Evolutionary conservation across 768 basidiomycete genomes (phyloP), one percentile per base, ranked within the genome.

Genomic region (Suillus plorans): DNA sequence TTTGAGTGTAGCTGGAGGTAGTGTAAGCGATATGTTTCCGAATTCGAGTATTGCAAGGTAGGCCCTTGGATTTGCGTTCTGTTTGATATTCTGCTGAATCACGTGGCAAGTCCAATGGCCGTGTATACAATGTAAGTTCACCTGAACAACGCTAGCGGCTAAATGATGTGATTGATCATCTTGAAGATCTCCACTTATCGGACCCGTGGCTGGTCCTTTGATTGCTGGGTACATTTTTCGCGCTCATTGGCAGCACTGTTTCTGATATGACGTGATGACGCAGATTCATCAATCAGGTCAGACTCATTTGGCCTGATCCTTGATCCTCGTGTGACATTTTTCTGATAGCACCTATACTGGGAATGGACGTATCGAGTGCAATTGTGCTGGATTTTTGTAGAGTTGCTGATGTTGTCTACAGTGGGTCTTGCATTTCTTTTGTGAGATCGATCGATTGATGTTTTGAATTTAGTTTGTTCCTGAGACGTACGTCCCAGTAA

Each of bases 321-420:
- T 59, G 4, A 20, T 45, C 7, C 44, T 13, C 31, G n/a, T 61
- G 60, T 68, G 52, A 68, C 58, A 31, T 41, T 2, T 42, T 0
- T 55, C n/a, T 16, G 37, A 49, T 58, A 90, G 84, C 79, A 88
- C 68, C 66, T 82, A 2, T 69, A 82, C 55, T 91, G 90, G 90
- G 76, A 89, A 65, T 94, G 92, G 92, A 91, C 91, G 0, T 95
- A 88, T 76, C 86, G 87, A 63, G 76, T 90, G 18, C 72, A 89
- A 63, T 66, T 88, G 2, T 90, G 90, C 28, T 95, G 92, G 94
- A 80, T 84, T 0, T 85, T 84, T 57, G 76, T 76, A 3, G 82
- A 91, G 72, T 74, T 81, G 9, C 59, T 83, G 9, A 77, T 84
- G 0, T 75, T 94, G 8, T 70, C 86, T 56, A 28, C 84, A 49